Base-by-base conservation (phyloP, 371 early-diverging fungal species). In the Rhizopus stolonifer region DNA sequence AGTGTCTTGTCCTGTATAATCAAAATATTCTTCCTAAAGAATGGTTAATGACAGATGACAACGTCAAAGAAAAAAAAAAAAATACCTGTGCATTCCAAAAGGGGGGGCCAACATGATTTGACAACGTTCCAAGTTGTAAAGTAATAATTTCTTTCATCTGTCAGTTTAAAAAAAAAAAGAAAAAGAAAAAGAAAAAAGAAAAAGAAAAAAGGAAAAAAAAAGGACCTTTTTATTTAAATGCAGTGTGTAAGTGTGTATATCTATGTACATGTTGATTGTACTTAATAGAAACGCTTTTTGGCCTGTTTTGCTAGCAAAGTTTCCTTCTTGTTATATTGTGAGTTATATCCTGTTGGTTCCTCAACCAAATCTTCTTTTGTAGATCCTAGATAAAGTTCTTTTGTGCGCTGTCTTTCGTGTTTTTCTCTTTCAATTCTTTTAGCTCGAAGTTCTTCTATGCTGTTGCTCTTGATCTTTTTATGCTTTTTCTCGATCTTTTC, bases 51-150 rank as follows among this genome's bases (percentile, higher is more conserved):
- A 26, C 14, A 51, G 46, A 24, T 1, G 24, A 18, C n/a, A 7
- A 18, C 2, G 2, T n/a, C 8, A 51, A 52, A 4, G 15, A 18
- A 11, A 9, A 14, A 21, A 11, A 38, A 22, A 38, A n/a, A 49
- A 25, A 13, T 67, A 83, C 90, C 82, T 89, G 91, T 11, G 91
- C 73, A 61, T 94, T 96, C 96, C 96, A 96, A 63, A 83, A 90
- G 71, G 95, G 95, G 10, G 93, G 84, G 1, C 93, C 96, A 8
- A 91, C 89, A 63, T 79, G 91, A 65, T 93, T 94, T 33, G 95
- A 82, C 25, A 73, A 56, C 19, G 88, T 83, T 22, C 96, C 96
- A 51, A 94, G 71, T 68, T 96, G 95, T 29, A 96, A 60, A 9
- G 96, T 94, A 21, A 95, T 61, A 23, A 95, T 87, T 59, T 94